Evolutionary conservation across 306 rosid species (phyloP).

Genomic region (Lithocarpus polystachyus): DNA sequence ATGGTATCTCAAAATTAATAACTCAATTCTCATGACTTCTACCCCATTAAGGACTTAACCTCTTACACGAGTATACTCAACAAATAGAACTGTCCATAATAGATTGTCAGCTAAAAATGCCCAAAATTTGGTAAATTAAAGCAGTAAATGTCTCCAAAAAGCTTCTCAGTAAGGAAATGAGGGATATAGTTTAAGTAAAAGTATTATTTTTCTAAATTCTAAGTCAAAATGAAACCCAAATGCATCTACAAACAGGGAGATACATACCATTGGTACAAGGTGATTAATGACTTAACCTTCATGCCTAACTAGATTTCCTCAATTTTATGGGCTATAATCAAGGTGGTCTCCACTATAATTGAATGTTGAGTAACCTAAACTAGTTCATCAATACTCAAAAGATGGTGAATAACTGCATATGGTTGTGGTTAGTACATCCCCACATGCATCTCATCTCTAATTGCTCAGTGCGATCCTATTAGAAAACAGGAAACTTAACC

Average conservation of each 20-base stretch:
- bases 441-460: too few relatives aligned
- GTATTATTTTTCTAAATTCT: not conserved
- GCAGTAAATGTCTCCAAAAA: not conserved
- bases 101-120: not conserved
- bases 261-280: not conserved
- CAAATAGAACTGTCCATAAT: not conserved
- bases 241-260: not conserved
- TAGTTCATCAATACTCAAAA: not conserved
- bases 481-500: too few relatives aligned
- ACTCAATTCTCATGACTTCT: too few relatives aligned
- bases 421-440: not conserved
- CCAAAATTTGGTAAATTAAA: not conserved
- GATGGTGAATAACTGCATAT: not conserved
- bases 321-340: not conserved
- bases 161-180: not conserved
- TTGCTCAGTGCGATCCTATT: too few relatives aligned
- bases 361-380: not conserved
- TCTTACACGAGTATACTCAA: too few relatives aligned
- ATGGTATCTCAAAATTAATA: too few relatives aligned
- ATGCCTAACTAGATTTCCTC: not conserved
- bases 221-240: not conserved
- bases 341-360: not conserved
- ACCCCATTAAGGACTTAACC: too few relatives aligned
- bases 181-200: not conserved
- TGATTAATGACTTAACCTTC: not conserved